phyloP scores from a whole-genome alignment of 2,329 filamentous ascomycete species.

The Colletotrichum orchidophilum region DNA sequence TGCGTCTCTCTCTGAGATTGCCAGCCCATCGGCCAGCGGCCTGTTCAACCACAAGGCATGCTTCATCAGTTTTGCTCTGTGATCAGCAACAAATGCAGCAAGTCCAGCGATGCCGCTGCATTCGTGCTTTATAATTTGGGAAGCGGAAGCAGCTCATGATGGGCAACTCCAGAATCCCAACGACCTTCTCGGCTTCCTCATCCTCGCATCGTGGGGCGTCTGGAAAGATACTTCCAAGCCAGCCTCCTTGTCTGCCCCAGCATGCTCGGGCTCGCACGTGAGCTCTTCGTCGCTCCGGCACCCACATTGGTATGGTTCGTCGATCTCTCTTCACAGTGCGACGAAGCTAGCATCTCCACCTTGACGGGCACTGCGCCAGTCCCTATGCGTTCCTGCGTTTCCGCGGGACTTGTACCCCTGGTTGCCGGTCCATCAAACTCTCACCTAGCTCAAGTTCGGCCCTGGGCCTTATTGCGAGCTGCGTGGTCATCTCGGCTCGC shows the following conservation, averaged over 20 bases:
- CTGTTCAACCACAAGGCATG: not conserved
- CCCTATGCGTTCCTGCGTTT: constrained; percentile 12
- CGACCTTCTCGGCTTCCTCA: not conserved
- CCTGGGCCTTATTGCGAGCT: constrained; percentile 3
- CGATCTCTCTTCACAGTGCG: constrained; percentile 12
- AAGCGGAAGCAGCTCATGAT: too few species aligned
- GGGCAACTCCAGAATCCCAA: not conserved
- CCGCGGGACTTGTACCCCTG: not conserved
- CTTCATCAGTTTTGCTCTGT: not conserved
- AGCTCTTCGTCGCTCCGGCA: not conserved
- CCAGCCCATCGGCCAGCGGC: not conserved
- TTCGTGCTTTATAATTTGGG: not conserved
- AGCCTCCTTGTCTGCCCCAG: constrained; percentile 12
- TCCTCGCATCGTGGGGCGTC: not conserved
- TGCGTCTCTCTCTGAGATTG: not conserved
- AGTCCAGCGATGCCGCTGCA: not conserved
- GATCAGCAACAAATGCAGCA: not conserved
- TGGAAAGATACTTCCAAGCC: not conserved
- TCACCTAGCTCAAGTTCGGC: not conserved
- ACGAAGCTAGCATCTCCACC: constrained; percentile 5
- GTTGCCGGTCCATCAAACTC: not conserved
- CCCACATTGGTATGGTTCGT: not conserved
- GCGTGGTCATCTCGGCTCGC: constrained; percentile 16
- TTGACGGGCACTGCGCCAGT: not conserved
- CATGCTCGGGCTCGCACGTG: constrained; percentile 22